Percentiles rank a stretch among this genome's conserved stretches.
Conservation (phyloP, 176 grass and related monocot species). For the Eragrostis curvula region DNA sequence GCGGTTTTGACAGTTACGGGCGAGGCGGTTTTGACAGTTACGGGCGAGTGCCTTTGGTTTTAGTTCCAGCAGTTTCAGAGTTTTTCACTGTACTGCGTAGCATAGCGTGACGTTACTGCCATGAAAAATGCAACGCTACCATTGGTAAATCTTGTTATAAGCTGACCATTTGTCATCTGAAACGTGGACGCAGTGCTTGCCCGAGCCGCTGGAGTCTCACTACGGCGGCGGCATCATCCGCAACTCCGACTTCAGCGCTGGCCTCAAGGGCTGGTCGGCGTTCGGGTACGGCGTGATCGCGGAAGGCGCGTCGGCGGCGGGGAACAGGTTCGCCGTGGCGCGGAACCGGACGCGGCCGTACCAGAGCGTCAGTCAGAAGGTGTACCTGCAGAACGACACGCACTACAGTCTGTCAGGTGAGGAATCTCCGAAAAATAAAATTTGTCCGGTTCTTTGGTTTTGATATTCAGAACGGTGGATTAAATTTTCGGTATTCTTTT, state of each 20-base stretch:
- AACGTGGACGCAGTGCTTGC: slow-evolving; percentile 67
- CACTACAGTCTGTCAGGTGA: slow-evolving; percentile 83
- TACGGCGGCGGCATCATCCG: slow-evolving; percentile 87
- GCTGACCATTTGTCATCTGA: neutral
- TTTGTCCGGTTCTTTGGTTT: neutral
- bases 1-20: slow-evolving; percentile 31
- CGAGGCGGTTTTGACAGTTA: slow-evolving; percentile 23
- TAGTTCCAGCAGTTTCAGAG: neutral
- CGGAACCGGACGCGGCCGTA: slow-evolving; percentile 47
- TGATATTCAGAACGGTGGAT: neutral
- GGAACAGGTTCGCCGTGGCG: slow-evolving; percentile 63
- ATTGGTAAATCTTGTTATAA: neutral
- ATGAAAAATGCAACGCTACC: neutral
- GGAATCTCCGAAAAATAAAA: neutral
- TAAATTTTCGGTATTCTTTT: neutral
- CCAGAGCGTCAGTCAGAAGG: slow-evolving; percentile 80
- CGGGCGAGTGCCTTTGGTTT: neutral
- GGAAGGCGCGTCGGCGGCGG: slow-evolving; percentile 46
- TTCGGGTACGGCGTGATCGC: slow-evolving; percentile 52
- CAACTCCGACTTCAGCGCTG: slow-evolving; percentile 67
- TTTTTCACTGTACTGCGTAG: neutral
- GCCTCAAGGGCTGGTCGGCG: slow-evolving; percentile 60
- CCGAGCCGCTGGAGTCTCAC: slow-evolving; percentile 64
- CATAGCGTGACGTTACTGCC: neutral
- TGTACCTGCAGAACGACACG: slow-evolving; percentile 68